A percentile compares a stretch with the other conserved stretches of the same genome.
These are phyloP conservation scores for Neostapfia colusana DNA, from an alignment of 176 grass and related monocot genomes.

Conservation along the genomic window DNA sequence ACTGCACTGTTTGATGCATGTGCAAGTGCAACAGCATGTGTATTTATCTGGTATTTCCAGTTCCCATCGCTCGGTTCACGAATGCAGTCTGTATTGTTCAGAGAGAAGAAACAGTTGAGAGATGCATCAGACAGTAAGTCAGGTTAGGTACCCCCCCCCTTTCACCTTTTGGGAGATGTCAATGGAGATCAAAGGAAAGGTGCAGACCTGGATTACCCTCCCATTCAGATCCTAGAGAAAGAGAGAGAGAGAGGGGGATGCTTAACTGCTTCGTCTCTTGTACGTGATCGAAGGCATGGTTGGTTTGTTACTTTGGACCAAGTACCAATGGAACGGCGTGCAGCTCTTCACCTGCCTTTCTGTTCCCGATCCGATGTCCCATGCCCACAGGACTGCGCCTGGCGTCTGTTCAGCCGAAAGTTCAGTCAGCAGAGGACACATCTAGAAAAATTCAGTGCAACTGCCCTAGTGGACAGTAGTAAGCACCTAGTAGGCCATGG, in stretches of 20 bases:
- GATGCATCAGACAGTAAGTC: background rate
- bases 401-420: background rate
- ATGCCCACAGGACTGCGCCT: constrained; percentile 33
- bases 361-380: constrained; percentile 39
- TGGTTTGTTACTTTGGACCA: constrained; percentile 20
- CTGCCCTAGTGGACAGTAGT: constrained; percentile 6
- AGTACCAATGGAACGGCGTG: background rate
- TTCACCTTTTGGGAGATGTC: constrained; percentile 24
- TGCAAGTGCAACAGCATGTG: background rate
- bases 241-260: background rate
- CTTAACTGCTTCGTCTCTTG: background rate
- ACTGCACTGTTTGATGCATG: constrained; percentile 28
- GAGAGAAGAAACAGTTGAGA: background rate
- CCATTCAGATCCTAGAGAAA: background rate
- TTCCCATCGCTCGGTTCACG: background rate
- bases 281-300: constrained; percentile 1
- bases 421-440: background rate
- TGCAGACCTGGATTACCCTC: constrained; percentile 1
- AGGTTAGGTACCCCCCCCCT: constrained; percentile 34
- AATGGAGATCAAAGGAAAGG: constrained; percentile 16
- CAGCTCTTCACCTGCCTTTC: background rate
- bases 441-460: background rate
- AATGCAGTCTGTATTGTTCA: background rate
- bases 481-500: background rate
- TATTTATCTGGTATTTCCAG: background rate